Percentiles rank a stretch among this genome's conserved stretches.
phyloP scores from a whole-genome alignment of 768 basidiomycete genomes.

The Kwoniella shandongensis region DNA sequence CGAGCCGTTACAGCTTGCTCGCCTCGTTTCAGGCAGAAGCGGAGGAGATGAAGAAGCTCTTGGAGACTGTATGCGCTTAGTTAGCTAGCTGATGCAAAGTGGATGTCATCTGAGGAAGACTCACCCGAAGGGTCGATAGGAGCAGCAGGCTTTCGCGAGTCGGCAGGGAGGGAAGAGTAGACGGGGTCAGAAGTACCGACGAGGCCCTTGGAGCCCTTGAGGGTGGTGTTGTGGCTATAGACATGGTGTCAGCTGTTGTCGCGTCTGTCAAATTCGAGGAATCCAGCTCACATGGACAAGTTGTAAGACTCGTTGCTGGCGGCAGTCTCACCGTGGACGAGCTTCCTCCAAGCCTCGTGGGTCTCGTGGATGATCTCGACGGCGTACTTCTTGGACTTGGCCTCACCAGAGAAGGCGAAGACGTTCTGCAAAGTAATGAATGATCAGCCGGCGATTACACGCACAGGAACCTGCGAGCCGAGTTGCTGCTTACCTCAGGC shows the following conservation, averaged over 20 bases:
- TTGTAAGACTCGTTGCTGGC: slow-evolving; percentile 72
- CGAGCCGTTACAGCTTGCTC: slow-evolving; percentile 10
- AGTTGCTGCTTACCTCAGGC: slow-evolving; percentile 47
- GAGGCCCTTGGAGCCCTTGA: slow-evolving; percentile 71
- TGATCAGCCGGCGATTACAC: too few relatives aligned
- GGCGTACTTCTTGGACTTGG: slow-evolving; percentile 99
- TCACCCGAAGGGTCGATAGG: slow-evolving; percentile 86
- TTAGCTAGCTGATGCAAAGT: not conserved
- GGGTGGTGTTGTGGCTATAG: slow-evolving; percentile 74
- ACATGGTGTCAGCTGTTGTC: not conserved
- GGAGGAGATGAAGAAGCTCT: slow-evolving; percentile 54
- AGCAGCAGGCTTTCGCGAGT: slow-evolving; percentile 79
- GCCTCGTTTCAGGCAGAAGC: slow-evolving; percentile 42
- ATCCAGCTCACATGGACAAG: slow-evolving; percentile 80
- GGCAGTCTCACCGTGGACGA: slow-evolving; percentile 73
- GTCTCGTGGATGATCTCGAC: slow-evolving; percentile 99
- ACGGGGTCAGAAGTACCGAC: slow-evolving; percentile 63
- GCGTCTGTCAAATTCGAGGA: not conserved
- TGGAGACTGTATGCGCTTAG: slow-evolving; percentile 40
- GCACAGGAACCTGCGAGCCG: not conserved
- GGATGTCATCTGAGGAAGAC: slow-evolving; percentile 38
- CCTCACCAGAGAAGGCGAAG: slow-evolving; percentile 99
- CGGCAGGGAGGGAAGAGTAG: slow-evolving; percentile 69
- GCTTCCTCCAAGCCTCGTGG: slow-evolving; percentile 96
- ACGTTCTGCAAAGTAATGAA: slow-evolving; percentile 85